Base-by-base conservation (phyloP, 2,329 filamentous ascomycete species). In the Trichoderma pleuroti region DNA sequence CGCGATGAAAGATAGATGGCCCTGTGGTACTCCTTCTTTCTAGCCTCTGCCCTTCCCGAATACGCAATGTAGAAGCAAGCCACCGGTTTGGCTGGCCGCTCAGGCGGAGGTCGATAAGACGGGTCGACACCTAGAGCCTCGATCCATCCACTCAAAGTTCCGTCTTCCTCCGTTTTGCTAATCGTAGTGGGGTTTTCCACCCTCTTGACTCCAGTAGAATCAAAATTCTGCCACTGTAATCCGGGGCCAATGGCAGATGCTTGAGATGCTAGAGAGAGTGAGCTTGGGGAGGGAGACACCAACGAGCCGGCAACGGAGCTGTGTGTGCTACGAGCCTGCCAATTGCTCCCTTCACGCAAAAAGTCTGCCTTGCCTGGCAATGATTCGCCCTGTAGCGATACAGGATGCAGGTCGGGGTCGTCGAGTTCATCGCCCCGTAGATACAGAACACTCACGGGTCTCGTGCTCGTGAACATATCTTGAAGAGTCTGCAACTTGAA, bases 81-180 rank as follows among this genome's bases (percentile, higher is more conserved):
- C 54, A 97, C 90, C 79, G 86, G 82, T 79, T 93, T 97, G 24
- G 89, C 84, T 10, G 86, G 83, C 70, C 87, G 88, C 76, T 97
- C 93, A 1, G 86, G 82, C 0, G 94, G 94, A 57, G 96, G 91
- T 71, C 91, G 89, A 78, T 98, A 99, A 2, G 87, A 87, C 18
- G 90, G 84, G 78, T 98, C 96, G n/a, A 98, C 93, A 36, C 93
- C 96, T 9, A 97, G 82, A 1, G 94, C 93, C 78, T 98, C 94
- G 73, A 98, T 96, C 90, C 92, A 97, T 7, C 92, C 92, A 72
- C 89, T 91, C 32, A 94, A 83, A 28, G 87, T 88, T 11, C 91
- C 91, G 42, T 88, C 83, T 26, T 89, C 87, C 67, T 90, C 88
- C 0, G 84, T 85, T 74, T 86, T 85, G 68, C 79, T 80, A 57